phyloP scores from a whole-genome alignment of 805 yeast genomes.

The Yarrowia bubula region DNA sequence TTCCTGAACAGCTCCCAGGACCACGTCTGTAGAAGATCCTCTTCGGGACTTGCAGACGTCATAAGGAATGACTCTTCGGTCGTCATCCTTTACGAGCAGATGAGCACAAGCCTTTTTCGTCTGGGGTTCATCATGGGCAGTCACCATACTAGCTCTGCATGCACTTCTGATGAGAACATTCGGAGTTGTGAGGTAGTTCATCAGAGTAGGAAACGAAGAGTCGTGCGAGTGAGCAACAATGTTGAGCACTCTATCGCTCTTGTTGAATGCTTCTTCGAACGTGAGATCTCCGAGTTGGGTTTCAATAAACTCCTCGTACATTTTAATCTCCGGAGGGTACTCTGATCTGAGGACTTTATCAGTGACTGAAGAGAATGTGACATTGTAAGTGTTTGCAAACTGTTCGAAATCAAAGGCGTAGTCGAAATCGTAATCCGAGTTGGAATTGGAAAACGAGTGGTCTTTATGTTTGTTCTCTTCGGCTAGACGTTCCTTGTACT shows the following conservation, averaged over 20 bases:
- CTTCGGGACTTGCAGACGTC: slow-evolving; percentile 8
- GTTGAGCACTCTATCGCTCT: slow-evolving; percentile 75
- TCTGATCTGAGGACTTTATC: slow-evolving; percentile 77
- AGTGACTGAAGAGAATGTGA: slow-evolving; percentile 49
- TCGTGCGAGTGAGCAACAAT: slow-evolving; percentile 54
- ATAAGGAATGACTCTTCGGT: slow-evolving; percentile 44
- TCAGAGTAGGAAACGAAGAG: slow-evolving; percentile 54
- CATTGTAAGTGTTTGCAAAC: slow-evolving; percentile 31
- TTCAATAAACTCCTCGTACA: slow-evolving; percentile 75
- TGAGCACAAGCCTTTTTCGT: slow-evolving; percentile 42
- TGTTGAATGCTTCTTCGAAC: slow-evolving; percentile 86
- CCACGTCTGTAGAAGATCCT: slow-evolving; percentile 36
- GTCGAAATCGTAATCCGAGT: slow-evolving; percentile 29
- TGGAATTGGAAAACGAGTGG: slow-evolving; percentile 44
- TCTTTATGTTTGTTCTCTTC: slow-evolving; percentile 24
- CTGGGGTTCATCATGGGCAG: slow-evolving; percentile 54
- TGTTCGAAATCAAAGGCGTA: slow-evolving; percentile 24
- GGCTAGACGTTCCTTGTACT: slow-evolving; percentile 2
- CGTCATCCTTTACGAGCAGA: slow-evolving; percentile 55
- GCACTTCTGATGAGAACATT: slow-evolving; percentile 90
- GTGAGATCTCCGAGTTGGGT: slow-evolving; percentile 77
- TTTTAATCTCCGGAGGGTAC: slow-evolving; percentile 78
- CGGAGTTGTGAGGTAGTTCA: slow-evolving; percentile 91
- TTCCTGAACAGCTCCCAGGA: slow-evolving; percentile 1
- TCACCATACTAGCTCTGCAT: slow-evolving; percentile 66